Evolutionary conservation across 441 rosid species (phyloP), one percentile per base, ranked within the genome.

Genomic region (Adansonia grandidieri): DNA sequence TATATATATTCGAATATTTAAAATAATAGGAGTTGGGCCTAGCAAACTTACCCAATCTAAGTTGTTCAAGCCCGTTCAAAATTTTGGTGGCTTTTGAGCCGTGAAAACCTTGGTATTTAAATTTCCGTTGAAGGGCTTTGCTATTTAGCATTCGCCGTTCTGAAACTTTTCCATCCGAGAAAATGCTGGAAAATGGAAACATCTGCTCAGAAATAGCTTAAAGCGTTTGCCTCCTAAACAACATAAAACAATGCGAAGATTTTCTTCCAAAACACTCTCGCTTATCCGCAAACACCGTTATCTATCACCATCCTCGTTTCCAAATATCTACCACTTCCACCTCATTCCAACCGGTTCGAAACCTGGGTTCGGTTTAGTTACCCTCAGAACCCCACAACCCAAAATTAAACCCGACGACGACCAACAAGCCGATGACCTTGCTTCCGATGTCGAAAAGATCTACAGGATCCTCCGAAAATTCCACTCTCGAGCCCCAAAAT

Each of bases 361-460:
- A 7, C 74, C 74, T 64, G 86, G 85, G 56, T 71, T 82, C 66
- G 89, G 86, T 58, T 81, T 89, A 42, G 87, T 93, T 73, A 73
- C 73, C 74, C 74, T 84, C 13, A 82, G 82, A 62, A 83, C 75
- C 53, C 78, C 56, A 75, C 75, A 77, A 61, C 61, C 66, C 47
- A 60, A 77, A 15, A 19, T 65, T 24, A 62, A 74, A 9, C 42
- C 75, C 32, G 58, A 75, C 60, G 74, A 74, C 24, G 76, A 76
- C 22, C 69, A 73, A 28, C 19, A 17, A 9, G 4, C 45, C 73
- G 92, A 91, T 71, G 97, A 93, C 32, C 88, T 89, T 79, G 79
- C 89, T 0, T 78, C 84, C 17, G 98, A 95, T 78, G 97, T 95
- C 42, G 98, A 95, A 75, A 95, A 90, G 82, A 75, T 90, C 42